phyloP scores from a whole-genome alignment of 306 rosid genomes.

The Pyrus betulifolia region DNA sequence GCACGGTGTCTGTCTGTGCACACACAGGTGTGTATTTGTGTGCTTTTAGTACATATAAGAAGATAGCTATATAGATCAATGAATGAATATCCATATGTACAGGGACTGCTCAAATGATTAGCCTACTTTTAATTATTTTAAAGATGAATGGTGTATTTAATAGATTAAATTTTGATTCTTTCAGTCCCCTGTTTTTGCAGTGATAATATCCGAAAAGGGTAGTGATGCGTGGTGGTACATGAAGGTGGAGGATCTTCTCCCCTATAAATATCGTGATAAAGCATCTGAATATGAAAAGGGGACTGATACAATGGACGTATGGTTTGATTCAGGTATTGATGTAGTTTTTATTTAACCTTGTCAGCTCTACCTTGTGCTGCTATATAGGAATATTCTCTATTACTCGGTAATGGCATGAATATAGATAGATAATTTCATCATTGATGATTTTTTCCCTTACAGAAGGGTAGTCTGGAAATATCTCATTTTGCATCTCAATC shows the following conservation, averaged over 20 bases:
- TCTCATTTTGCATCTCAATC: background rate
- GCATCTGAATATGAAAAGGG: constrained; percentile 95
- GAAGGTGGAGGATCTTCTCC: constrained; percentile 90
- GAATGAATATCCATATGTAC: background rate
- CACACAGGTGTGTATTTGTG: background rate
- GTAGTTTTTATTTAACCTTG: background rate
- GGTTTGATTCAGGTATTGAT: constrained; percentile 95
- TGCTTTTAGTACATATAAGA: background rate
- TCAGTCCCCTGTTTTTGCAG: constrained; percentile 40
- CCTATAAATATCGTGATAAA: constrained; percentile 60
- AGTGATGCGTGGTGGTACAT: constrained; percentile 99
- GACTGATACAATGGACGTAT: constrained; percentile 98
- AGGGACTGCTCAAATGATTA: constrained; percentile 4
- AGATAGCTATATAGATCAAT: background rate
- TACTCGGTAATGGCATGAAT: background rate
- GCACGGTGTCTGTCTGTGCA: background rate
- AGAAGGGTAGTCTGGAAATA: background rate
- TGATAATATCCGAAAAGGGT: constrained; percentile 83
- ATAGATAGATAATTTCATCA: background rate
- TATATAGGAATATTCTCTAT: background rate
- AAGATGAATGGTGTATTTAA: constrained; percentile 1
- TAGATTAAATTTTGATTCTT: background rate
- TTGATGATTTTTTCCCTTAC: background rate
- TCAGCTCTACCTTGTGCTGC: background rate
- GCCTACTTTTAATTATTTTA: constrained; percentile 13